Percentiles rank a stretch among this genome's conserved stretches.
phyloP scores from a whole-genome alignment of 495 filamentous ascomycete genomes.

The Penicillium argentinense region DNA sequence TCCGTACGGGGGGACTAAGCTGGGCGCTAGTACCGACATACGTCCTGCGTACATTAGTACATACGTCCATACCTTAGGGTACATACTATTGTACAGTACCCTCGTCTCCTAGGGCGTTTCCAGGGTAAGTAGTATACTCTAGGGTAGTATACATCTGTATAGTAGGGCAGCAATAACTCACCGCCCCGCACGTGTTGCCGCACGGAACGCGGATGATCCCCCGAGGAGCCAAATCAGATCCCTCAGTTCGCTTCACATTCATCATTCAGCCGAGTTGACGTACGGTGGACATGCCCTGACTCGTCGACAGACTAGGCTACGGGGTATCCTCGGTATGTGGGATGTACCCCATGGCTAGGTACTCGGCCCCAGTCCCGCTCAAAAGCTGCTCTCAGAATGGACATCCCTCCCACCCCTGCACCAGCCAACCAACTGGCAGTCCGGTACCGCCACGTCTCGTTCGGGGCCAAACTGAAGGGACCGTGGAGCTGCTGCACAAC shows the following conservation, averaged over 20 bases:
- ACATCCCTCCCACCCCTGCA: constrained; percentile 11
- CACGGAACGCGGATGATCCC: constrained; percentile 1
- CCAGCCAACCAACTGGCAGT: constrained; percentile 6
- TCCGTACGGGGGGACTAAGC: not conserved
- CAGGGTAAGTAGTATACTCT: too few species aligned
- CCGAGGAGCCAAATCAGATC: constrained; percentile 2
- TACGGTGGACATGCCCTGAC: too few species aligned
- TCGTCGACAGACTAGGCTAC: not conserved
- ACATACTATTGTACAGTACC: not conserved
- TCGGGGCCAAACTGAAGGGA: constrained; percentile 5
- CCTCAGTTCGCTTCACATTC: not conserved
- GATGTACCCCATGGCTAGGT: too few species aligned
- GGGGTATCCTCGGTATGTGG: too few species aligned
- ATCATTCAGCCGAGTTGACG: not conserved
- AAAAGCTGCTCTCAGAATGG: not conserved
- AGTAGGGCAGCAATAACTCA: too few species aligned
- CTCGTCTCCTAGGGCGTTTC: too few species aligned
- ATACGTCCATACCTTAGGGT: too few species aligned
- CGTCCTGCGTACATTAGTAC: not conserved
- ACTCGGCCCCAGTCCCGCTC: too few species aligned
- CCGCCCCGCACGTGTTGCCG: constrained; percentile 7
- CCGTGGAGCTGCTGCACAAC: constrained; percentile 25
- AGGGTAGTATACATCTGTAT: too few species aligned
- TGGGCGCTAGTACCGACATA: not conserved
- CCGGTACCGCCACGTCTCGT: constrained; percentile 5